A percentile compares a stretch with the other conserved stretches of the same genome.
Conservation (phyloP, 2,329 filamentous ascomycete species). For the Colletotrichum sp. region DNA sequence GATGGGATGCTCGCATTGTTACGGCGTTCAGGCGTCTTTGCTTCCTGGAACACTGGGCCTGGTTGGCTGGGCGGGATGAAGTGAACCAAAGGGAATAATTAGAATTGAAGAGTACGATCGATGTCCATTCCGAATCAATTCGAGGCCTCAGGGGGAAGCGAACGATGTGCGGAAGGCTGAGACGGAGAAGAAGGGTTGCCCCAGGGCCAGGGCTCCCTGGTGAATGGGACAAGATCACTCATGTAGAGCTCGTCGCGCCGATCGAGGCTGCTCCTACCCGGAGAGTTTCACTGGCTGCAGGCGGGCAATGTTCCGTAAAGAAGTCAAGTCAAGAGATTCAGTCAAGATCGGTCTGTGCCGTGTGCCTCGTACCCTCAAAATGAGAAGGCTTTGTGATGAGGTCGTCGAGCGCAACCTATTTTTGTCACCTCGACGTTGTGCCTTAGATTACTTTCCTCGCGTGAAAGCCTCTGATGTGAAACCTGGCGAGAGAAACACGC, state of each 20-base stretch:
- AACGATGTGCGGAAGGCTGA: not conserved
- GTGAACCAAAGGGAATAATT: slow-evolving; percentile 19
- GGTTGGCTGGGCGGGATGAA: slow-evolving; percentile 21
- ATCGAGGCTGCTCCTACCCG: not conserved
- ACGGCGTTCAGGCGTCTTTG: slow-evolving; percentile 23
- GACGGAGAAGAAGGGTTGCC: not conserved
- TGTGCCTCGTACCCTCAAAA: not conserved
- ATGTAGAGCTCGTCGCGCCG: not conserved
- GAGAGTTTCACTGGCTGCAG: not conserved
- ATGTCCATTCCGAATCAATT: not conserved
- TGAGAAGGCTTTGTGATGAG: not conserved
- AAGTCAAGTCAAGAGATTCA: not conserved
- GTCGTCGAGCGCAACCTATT: not conserved
- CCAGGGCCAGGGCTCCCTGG: not conserved
- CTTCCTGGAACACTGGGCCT: slow-evolving; percentile 22
- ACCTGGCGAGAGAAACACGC: not conserved
- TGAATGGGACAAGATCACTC: not conserved
- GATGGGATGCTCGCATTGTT: slow-evolving; percentile 21
- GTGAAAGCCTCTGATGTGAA: not conserved
- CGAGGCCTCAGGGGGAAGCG: not conserved
- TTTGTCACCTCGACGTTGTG: not conserved
- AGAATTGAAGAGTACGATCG: slow-evolving; percentile 17
- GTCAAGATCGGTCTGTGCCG: not conserved
- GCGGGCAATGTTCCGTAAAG: not conserved
- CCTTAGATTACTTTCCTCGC: not conserved